A percentile compares a stretch with the other conserved stretches of the same genome.
Conservation (phyloP, 2,329 filamentous ascomycete genomes). For the Fusarium sp. region DNA sequence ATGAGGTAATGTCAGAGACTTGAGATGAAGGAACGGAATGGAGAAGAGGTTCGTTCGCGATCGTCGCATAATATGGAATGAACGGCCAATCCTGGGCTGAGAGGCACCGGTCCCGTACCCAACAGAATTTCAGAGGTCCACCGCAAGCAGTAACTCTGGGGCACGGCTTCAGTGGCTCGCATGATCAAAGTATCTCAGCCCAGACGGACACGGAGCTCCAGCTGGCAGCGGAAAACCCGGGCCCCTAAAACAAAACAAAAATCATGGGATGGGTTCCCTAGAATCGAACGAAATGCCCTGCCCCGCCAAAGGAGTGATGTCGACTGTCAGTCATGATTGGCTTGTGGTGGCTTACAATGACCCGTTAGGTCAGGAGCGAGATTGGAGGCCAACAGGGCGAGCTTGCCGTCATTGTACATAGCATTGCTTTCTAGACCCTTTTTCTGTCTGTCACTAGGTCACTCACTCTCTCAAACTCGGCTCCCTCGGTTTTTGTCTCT, state of each 20-base stretch:
- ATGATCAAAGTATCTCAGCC: conserved; percentile 6
- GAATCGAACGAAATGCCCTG: background rate
- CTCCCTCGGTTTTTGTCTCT: conserved; percentile 25
- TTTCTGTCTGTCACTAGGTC: conserved; percentile 28
- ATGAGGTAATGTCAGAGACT: conserved; percentile 18
- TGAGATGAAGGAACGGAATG: conserved; percentile 27
- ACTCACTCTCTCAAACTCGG: conserved; percentile 18
- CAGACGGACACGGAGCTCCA: too few species aligned
- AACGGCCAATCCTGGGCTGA: background rate
- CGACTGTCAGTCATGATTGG: conserved; percentile 38
- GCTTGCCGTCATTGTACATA: conserved; percentile 50
- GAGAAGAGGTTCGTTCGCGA: conserved; percentile 1
- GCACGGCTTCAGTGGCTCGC: conserved; percentile 9
- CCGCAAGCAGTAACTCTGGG: conserved; percentile 11
- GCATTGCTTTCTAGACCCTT: conserved; percentile 38
- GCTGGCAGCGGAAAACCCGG: conserved; percentile 6
- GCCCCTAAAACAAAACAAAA: conserved; percentile 31
- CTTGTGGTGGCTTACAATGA: conserved; percentile 5
- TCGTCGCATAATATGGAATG: conserved; percentile 34
- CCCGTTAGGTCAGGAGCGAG: conserved; percentile 30
- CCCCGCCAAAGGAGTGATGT: conserved; percentile 41
- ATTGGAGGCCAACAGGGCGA: conserved; percentile 40
- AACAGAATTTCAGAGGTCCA: conserved; percentile 27
- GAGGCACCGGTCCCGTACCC: background rate
- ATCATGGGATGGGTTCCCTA: background rate